Evolutionary conservation across 495 filamentous ascomycete genomes (phyloP).

Genomic region (Peziza echinospora): DNA sequence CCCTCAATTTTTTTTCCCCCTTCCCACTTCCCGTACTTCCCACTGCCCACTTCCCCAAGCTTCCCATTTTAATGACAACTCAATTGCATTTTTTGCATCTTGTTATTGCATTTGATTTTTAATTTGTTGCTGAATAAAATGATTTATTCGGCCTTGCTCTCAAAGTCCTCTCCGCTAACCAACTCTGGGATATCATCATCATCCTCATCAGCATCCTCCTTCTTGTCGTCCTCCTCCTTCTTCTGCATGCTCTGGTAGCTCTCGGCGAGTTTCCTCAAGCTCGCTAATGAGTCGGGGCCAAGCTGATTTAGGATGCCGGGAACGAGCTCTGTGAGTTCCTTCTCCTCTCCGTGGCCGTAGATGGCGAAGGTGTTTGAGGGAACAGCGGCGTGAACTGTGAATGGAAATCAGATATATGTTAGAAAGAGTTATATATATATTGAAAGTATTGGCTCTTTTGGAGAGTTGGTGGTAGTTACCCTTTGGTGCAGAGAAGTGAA

Average conservation of each 20-base stretch:
- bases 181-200: conserved; percentile 85
- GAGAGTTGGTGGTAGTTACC: conserved; percentile 33
- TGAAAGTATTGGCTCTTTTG: not conserved
- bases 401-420: not conserved
- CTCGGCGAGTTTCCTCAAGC: conserved; percentile 92
- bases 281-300: conserved; percentile 91
- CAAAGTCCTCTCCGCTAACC: conserved; percentile 89
- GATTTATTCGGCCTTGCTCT: conserved; percentile 40
- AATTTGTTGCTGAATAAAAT: too few relatives aligned
- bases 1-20: not conserved
- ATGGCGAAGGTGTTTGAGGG: conserved; percentile 97
- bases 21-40: too few relatives aligned
- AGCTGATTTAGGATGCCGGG: conserved; percentile 99
- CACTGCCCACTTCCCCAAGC: too few relatives aligned
- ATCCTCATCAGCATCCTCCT: conserved; percentile 57
- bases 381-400: conserved; percentile 77
- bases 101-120: too few relatives aligned
- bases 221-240: conserved; percentile 47
- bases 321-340: conserved; percentile 97
- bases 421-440: not conserved
- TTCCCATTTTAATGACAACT: too few relatives aligned
- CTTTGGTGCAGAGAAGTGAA: conserved; percentile 93
- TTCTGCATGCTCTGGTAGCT: conserved; percentile 99
- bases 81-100: too few relatives aligned
- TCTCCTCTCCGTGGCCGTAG: conserved; percentile 96